Conservation (phyloP, 1,284 basidiomycete genomes). For the Leccinum pachyderme region DNA sequence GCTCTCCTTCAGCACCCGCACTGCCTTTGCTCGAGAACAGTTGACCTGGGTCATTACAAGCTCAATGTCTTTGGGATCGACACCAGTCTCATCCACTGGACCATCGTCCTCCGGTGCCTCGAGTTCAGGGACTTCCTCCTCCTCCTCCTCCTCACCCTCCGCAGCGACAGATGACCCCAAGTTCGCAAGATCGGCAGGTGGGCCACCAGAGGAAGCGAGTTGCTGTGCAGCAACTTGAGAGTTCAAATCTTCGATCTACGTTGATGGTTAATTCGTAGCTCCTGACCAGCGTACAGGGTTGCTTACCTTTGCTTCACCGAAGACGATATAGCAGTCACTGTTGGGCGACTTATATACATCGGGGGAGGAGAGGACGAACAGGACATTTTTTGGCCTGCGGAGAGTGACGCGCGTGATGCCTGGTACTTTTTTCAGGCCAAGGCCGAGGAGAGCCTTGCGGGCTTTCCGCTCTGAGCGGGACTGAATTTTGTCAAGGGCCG, state of each 20-base stretch:
- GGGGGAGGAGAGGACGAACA: constrained; percentile 91
- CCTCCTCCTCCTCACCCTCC: constrained; percentile 70
- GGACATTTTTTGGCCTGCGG: constrained; percentile 91
- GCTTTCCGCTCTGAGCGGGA: constrained; percentile 91
- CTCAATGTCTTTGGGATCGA: constrained; percentile 94
- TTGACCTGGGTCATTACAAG: constrained; percentile 86
- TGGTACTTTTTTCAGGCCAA: constrained; percentile 90
- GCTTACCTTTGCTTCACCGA: constrained; percentile 90
- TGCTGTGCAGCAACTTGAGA: constrained; percentile 85
- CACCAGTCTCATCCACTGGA: constrained; percentile 74
- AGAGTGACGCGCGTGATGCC: constrained; percentile 96
- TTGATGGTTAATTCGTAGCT: not conserved
- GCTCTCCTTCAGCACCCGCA: constrained; percentile 83
- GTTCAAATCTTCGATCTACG: constrained; percentile 88
- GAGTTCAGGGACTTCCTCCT: constrained; percentile 80
- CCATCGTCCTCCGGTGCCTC: constrained; percentile 80
- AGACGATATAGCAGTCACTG: constrained; percentile 98
- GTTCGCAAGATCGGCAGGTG: constrained; percentile 47
- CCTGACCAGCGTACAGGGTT: constrained; percentile 12
- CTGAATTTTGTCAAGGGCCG: constrained; percentile 90
- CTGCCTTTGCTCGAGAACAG: constrained; percentile 87
- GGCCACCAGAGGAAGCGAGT: constrained; percentile 55
- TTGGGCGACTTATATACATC: constrained; percentile 98
- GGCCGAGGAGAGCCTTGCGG: constrained; percentile 80
- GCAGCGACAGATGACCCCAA: constrained; percentile 51